phyloP scores from a whole-genome alignment of 257 asterid genomes.

The Solanum medicagineum region DNA sequence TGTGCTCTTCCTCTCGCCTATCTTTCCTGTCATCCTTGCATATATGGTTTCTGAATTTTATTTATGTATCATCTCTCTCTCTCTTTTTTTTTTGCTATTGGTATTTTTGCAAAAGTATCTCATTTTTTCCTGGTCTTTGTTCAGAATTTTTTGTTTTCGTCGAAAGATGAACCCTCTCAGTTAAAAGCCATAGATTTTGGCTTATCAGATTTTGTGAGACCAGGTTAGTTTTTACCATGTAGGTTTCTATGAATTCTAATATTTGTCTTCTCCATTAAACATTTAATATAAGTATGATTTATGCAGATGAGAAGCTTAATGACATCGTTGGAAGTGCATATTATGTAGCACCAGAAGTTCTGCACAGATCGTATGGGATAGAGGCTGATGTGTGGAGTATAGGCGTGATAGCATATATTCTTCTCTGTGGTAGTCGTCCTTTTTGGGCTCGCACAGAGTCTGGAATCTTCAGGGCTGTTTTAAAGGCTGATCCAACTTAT shows the following conservation, averaged over 20 bases:
- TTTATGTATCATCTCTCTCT: background rate
- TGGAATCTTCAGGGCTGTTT: constrained; percentile 48
- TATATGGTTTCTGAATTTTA: background rate
- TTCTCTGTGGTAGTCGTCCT: constrained; percentile 60
- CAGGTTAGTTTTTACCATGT: constrained; percentile 20
- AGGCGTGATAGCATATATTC: constrained; percentile 45
- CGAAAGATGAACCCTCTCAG: constrained; percentile 38
- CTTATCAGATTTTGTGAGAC: constrained; percentile 52
- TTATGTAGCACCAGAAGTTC: constrained; percentile 44
- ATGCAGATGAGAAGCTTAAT: constrained; percentile 55
- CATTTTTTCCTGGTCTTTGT: background rate
- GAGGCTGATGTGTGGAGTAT: constrained; percentile 50
- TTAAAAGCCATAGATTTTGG: constrained; percentile 66
- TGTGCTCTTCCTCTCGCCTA: background rate
- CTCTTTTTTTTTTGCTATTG: background rate
- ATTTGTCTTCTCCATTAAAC: background rate
- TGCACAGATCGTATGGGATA: constrained; percentile 30
- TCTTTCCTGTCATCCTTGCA: background rate
- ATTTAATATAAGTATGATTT: background rate
- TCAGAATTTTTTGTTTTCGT: constrained; percentile 52
- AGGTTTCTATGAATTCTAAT: background rate
- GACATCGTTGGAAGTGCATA: constrained; percentile 64
- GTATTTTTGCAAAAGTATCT: background rate
- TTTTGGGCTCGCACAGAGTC: constrained; percentile 71
- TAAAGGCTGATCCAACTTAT: constrained; percentile 46